Evolutionary conservation across 192 early-diverging fungal genomes (phyloP).

Genomic region (Diversispora eburnea): DNA sequence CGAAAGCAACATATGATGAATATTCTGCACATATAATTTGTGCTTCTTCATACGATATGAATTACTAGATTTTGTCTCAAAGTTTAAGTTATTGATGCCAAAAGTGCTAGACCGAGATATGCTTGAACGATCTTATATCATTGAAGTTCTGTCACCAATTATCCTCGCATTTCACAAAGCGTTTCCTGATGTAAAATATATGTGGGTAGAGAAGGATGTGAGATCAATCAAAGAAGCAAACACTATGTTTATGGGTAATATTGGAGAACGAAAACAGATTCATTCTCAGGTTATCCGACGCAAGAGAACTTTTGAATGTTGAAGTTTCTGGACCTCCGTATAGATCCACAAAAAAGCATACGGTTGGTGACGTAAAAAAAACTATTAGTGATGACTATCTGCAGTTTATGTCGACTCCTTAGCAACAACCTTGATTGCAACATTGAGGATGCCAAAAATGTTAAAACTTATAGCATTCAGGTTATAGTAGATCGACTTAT

Average conservation of each 20-base stretch:
- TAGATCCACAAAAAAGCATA: slow-evolving; percentile 15
- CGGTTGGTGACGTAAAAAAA: slow-evolving; percentile 25
- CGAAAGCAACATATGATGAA: slow-evolving; percentile 21
- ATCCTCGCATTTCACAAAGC: slow-evolving; percentile 8
- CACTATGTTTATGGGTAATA: slow-evolving; percentile 4
- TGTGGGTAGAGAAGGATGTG: slow-evolving; percentile 13
- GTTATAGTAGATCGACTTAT: slow-evolving; percentile 19
- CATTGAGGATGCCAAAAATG: slow-evolving; percentile 19
- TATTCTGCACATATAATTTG: slow-evolving; percentile 13
- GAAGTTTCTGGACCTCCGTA: slow-evolving; percentile 15
- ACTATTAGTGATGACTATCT: slow-evolving; percentile 21
- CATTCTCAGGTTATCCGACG: slow-evolving; percentile 9
- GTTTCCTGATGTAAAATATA: slow-evolving; percentile 8
- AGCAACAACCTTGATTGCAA: slow-evolving; percentile 15
- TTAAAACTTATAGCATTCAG: slow-evolving; percentile 26
- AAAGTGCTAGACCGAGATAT: slow-evolving; percentile 19
- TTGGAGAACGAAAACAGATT: neutral
- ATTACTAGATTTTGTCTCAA: slow-evolving; percentile 22
- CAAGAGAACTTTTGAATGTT: slow-evolving; percentile 11
- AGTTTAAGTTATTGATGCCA: slow-evolving; percentile 15
- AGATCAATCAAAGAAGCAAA: slow-evolving; percentile 5
- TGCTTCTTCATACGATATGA: slow-evolving; percentile 14
- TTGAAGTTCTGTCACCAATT: slow-evolving; percentile 17
- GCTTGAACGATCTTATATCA: slow-evolving; percentile 8
- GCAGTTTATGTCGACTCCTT: slow-evolving; percentile 19